Evolutionary conservation across 2,329 filamentous ascomycete genomes (phyloP).

Genomic region (Alternaria panax): DNA sequence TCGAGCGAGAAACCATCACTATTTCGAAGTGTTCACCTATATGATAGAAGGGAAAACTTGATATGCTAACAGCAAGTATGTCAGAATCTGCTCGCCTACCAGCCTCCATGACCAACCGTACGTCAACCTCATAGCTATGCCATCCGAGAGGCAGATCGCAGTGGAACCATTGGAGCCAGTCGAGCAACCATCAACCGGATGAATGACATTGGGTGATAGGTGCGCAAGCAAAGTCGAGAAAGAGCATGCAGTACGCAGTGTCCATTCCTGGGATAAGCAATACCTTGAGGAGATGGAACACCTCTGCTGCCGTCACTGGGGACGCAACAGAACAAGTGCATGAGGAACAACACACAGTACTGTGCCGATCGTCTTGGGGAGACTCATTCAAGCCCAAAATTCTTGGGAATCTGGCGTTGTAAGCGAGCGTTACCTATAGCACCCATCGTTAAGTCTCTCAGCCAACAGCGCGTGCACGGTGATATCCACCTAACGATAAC

Average conservation of each 20-base stretch:
- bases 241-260: not conserved
- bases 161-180: not conserved
- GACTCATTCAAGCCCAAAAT: not conserved
- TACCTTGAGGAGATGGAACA: not conserved
- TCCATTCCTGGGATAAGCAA: not conserved
- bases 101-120: not conserved
- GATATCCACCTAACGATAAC: slow-evolving; percentile 6
- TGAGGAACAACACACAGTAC: not conserved
- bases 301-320: not conserved
- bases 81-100: not conserved
- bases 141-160: not conserved
- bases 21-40: not conserved
- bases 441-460: slow-evolving; percentile 3
- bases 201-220: not conserved
- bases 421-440: slow-evolving; percentile 8
- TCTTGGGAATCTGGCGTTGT: not conserved
- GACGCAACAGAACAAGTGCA: not conserved
- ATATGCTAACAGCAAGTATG: not conserved
- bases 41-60: not conserved
- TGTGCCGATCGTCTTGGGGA: not conserved
- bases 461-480: slow-evolving; percentile 9
- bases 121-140: not conserved
- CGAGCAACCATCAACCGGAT: not conserved
- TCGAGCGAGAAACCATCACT: not conserved
- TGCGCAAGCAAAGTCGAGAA: not conserved